Percentiles rank a stretch among this genome's conserved stretches.
phyloP scores from a whole-genome alignment of 805 yeast genomes.

The Henningerozyma blattae region DNA sequence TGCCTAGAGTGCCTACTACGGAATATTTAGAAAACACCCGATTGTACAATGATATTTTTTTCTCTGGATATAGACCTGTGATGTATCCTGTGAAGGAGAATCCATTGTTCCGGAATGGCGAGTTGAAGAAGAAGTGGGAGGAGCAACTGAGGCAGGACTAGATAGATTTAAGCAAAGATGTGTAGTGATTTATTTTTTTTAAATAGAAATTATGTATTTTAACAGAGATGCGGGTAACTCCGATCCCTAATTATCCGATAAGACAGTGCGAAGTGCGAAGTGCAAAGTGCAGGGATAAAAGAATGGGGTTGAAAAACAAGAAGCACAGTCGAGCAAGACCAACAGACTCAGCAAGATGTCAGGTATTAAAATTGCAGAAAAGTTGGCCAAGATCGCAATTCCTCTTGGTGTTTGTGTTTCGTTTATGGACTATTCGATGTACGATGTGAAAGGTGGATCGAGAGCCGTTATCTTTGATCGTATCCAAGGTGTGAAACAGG shows the following conservation, averaged over 20 bases:
- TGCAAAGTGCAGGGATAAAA: too few relatives aligned
- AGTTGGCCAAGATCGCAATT: conserved; percentile 38
- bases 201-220: too few relatives aligned
- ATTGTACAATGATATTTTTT: conserved; percentile 20
- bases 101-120: conserved; percentile 16
- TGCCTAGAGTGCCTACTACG: conserved; percentile 24
- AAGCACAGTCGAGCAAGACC: too few relatives aligned
- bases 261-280: too few relatives aligned
- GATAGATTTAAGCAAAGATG: too few relatives aligned
- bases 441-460: conserved; percentile 92
- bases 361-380: conserved; percentile 18
- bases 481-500: conserved; percentile 72
- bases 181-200: too few relatives aligned
- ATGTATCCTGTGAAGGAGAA: conserved; percentile 23
- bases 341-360: too few relatives aligned
- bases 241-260: too few relatives aligned
- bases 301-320: too few relatives aligned
- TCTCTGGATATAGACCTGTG: conserved; percentile 23
- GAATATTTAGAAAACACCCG: conserved; percentile 18
- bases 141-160: neutral
- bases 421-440: conserved; percentile 71
- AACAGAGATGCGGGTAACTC: too few relatives aligned
- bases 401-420: conserved; percentile 62
- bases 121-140: conserved; percentile 1
- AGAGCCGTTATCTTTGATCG: conserved; percentile 95